These are phyloP conservation scores for Capronia coronata DNA, from an alignment of 2,329 filamentous ascomycete genomes.

Conservation along the genomic window DNA sequence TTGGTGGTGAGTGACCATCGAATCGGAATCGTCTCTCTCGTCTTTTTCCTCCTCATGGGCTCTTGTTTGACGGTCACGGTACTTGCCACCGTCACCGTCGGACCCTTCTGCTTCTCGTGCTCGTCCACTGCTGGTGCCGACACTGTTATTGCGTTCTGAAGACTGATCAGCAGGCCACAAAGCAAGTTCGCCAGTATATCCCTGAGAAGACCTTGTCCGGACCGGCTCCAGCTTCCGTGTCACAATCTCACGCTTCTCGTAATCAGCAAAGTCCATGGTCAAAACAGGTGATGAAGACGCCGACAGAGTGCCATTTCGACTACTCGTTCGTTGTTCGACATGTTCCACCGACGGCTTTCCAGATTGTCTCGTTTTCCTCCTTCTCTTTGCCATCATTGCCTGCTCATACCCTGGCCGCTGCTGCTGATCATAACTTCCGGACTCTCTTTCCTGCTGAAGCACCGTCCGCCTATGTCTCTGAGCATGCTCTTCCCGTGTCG, in stretches of 20 bases:
- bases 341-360: conserved; percentile 15
- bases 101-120: no score
- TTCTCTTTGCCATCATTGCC: conserved; percentile 18
- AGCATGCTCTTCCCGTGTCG: conserved; percentile 33
- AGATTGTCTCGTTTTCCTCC: conserved; percentile 12
- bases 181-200: no score
- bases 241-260: neutral
- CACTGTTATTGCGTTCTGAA: no score
- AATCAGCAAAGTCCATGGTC: conserved; percentile 8
- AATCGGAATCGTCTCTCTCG: no score
- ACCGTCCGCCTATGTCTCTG: conserved; percentile 3
- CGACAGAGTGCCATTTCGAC: neutral
- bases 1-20: no score
- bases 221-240: neutral
- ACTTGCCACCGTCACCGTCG: no score
- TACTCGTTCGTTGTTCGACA: conserved; percentile 14
- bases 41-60: no score
- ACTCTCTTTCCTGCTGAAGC: neutral
- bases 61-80: no score
- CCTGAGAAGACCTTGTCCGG: no score
- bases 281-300: conserved; percentile 8
- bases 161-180: no score
- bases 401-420: conserved; percentile 11
- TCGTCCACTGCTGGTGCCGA: no score
- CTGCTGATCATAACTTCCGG: conserved; percentile 1